Base-by-base conservation (phyloP, 2,329 filamentous ascomycete genomes). In the Aspergillus carbonarius region DNA sequence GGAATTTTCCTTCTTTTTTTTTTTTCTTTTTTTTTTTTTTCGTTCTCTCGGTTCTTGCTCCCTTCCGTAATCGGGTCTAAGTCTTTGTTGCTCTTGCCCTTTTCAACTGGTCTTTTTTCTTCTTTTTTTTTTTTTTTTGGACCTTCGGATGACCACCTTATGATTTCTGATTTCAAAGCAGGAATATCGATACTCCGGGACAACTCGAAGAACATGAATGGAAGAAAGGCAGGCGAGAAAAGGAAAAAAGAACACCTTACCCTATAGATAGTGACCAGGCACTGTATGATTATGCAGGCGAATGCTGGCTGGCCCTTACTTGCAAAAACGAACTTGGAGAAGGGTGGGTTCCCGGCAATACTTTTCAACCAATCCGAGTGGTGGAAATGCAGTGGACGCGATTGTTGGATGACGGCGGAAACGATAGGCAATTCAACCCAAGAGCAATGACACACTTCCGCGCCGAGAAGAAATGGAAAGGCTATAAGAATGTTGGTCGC, bases 311-410 rank as follows among this genome's bases (percentile, higher is more conserved):
- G 57, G 56, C 63, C 63, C 61, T 64, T 66, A 54, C 63, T 62
- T 61, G 57, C 34, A 55, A 54, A 48, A 52, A 54, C 49, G 57
- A 66, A 66, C 59, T 62, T 64, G 62, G 60, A 64, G 61, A 62
- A 50, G 57, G 17, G 60, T 66, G 66, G 65, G 54, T 60, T 59
- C 63, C 37, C 62, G 60, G 64, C 44, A 63, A 57, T 53, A 59
- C 57, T 25, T 61, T 34, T 63, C 47, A 32, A 27, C 67, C 67
- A 70, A 69, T 68, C 54, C 52, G 54, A 55, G 60, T 59, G 53
- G 60, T 49, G 63, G 46, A 65, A 20, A 32, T 60, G 17, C 20
- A 39, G 47, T 44, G 50, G 56, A 63, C 39, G 23, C 34, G 40
- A 58, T 55, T 57, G 55, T 55, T 61, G 46, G 40, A 54, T 50